Percentiles rank a stretch among this genome's conserved stretches.
Conservation (phyloP, 1,139 yeast species). For the Taphrina pruni region DNA sequence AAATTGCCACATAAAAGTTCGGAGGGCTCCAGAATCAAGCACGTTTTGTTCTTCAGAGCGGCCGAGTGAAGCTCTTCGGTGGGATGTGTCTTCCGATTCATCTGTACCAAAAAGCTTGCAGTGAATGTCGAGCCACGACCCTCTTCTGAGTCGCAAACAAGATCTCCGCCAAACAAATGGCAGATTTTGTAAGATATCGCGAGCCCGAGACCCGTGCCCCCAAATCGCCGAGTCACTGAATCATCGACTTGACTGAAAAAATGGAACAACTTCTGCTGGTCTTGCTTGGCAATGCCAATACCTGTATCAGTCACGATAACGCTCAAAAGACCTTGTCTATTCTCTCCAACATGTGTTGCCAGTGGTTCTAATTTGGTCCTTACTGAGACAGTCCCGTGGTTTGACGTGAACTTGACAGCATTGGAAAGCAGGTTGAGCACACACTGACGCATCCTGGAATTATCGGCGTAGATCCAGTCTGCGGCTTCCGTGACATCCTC, state of each 20-base stretch:
- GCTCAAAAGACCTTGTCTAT: slow-evolving; percentile 58
- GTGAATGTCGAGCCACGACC: slow-evolving; percentile 34
- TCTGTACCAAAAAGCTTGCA: slow-evolving; percentile 17
- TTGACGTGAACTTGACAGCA: slow-evolving; percentile 79
- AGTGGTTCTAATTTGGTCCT: slow-evolving; percentile 47
- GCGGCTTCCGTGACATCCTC: slow-evolving; percentile 50
- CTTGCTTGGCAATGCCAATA: slow-evolving; percentile 63
- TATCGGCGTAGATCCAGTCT: slow-evolving; percentile 79
- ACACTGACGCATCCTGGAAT: slow-evolving; percentile 83
- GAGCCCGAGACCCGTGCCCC: slow-evolving; percentile 67
- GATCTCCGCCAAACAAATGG: slow-evolving; percentile 29
- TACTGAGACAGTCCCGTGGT: slow-evolving; percentile 62
- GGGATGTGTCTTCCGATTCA: slow-evolving; percentile 21
- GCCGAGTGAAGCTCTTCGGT: background rate
- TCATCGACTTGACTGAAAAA: slow-evolving; percentile 69
- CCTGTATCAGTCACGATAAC: slow-evolving; percentile 73
- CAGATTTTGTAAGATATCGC: slow-evolving; percentile 35
- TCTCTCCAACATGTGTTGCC: slow-evolving; percentile 28
- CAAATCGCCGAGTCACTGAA: slow-evolving; percentile 62
- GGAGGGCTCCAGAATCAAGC: slow-evolving; percentile 30
- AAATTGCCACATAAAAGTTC: background rate
- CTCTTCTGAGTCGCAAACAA: slow-evolving; percentile 15
- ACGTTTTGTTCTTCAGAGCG: slow-evolving; percentile 2
- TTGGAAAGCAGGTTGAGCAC: slow-evolving; percentile 87
- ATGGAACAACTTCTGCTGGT: slow-evolving; percentile 71